Evolutionary conservation across 495 filamentous ascomycete species (phyloP).

Genomic region (Penicillium odoratum): DNA sequence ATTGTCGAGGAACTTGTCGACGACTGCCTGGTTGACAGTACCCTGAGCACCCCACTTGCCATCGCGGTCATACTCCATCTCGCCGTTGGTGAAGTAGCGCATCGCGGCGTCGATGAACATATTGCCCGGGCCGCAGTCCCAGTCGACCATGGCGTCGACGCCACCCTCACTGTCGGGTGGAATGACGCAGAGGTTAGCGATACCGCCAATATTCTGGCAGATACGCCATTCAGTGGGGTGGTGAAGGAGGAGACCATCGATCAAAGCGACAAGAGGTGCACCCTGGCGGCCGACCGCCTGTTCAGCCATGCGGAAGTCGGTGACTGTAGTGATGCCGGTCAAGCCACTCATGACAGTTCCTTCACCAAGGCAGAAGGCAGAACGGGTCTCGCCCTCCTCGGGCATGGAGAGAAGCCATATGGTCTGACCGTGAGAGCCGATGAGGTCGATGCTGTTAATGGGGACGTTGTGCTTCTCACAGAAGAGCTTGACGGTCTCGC

Average conservation of each 20-base stretch:
- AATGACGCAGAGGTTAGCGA: conserved; percentile 61
- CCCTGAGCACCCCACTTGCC: conserved; percentile 54
- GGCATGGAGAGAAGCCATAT: conserved; percentile 60
- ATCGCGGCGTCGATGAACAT: conserved; percentile 42
- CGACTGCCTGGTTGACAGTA: conserved; percentile 52
- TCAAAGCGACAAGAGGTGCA: conserved; percentile 45
- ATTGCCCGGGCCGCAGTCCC: conserved; percentile 42
- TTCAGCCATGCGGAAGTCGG: conserved; percentile 47
- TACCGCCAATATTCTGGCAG: conserved; percentile 62
- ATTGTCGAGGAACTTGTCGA: conserved; percentile 52
- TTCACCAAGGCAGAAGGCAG: conserved; percentile 50
- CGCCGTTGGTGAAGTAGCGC: conserved; percentile 34
- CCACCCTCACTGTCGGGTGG: conserved; percentile 53
- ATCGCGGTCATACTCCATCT: conserved; percentile 42
- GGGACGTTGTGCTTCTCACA: conserved; percentile 44
- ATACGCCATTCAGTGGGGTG: conserved; percentile 56
- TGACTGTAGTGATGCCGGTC: conserved; percentile 46
- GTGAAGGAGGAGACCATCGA: conserved; percentile 53
- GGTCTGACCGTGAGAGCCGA: conserved; percentile 62
- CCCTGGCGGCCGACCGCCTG: conserved; percentile 48
- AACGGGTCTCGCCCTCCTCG: conserved; percentile 43
- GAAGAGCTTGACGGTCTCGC: conserved; percentile 47
- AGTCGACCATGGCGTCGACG: no score
- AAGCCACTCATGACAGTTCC: conserved; percentile 45
- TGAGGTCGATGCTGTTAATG: conserved; percentile 48